Evolutionary conservation across 257 asterid species (phyloP), one percentile per base, ranked within the genome.

Genomic region (Voacanga thouarsii): DNA sequence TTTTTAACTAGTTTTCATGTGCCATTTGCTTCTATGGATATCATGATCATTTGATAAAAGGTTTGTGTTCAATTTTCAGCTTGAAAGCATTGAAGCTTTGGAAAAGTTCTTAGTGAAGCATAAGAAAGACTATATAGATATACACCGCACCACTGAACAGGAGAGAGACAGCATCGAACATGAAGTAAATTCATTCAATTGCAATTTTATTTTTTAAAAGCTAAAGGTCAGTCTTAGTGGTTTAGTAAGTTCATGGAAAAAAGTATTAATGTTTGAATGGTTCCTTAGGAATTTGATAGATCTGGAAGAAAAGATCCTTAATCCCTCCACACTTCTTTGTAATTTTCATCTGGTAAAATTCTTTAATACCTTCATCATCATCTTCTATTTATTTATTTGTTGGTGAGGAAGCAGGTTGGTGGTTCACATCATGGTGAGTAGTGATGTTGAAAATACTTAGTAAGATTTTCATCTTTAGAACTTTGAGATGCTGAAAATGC

Each of bases 121-220:
- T 86, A 93, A 85, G 87, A 96, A 89, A 86, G 99, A 96, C 85
- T 96, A 92, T 75, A 84, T 93, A 19, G 99, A 96, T 89, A 78
- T 81, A 70, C 97, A 89, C 86, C 98, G 97, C 76, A 89, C 96
- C 14, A 93, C 98, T 49, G 94, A 90, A 86, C 91, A 89, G 78
- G 99, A 96, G 88, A 89, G 96, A 74, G 99, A 96, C 80, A 84
- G 90, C 91, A 93, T 96, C 72, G 99, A 96, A 85, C 97, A 90
- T 77, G 97, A 96, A 89, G 99, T 96, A 86, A 77, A 90, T 68
- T 49, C 18, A 64, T 60, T 26, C 50, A 5, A 14, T 12, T 43
- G 23, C 19, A 41, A 41, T 41, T 41, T 21, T 41, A 2, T 45
- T 71, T 37, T 72, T 77, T 51, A 14, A 26, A 23, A 57, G 51